Base-by-base conservation (phyloP, 306 rosid species). In the Hippophae gyantsensis region DNA sequence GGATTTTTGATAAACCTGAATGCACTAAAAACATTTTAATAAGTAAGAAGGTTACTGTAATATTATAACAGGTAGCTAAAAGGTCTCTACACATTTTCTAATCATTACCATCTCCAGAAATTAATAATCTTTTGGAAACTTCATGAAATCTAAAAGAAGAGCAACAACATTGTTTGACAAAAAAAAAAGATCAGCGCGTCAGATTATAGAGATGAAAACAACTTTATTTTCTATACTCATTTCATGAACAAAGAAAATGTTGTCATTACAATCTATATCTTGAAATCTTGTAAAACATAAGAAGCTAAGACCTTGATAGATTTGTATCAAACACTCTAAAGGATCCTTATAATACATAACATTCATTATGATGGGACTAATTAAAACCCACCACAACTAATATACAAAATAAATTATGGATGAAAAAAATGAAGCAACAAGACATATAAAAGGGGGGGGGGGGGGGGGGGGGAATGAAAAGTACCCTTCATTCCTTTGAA, bases 391-490 rank as follows among this genome's bases (percentile, higher is more conserved):
- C 62, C 54, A 46, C 58, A 70, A 58, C 69, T 76, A 32, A 75
- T 68, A 64, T 66, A 76, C 80, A 70, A 38, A 74, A 72, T 68
- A 76, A 58, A 72, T 68, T 27, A 13, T 66, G 45, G 60, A 64
- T 3, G 14, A 40, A 74, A 73, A 32, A 64, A 48, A 47, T 51
- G 68, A 48, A 59, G 76, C 8, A 52, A 51, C 67, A 43, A 68
- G 71, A 43, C 63, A 72, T 63, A 58, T 38, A 66, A 7, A 10
- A 71, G 5, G 9, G 43, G 7, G 23, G 5, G 1, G 25, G 73
- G 6, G 10, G 68, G 5, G 9, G 43, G 7, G 23, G 5, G 1
- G 25, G 73, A 69, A 55, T 32, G 54, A 60, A 68, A 70, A 75
- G 54, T 56, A 65, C 66, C 72, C 74, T 71, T 63, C 62, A 64